Base-by-base conservation (phyloP, 1,139 yeast species). In the Yamadazyma oceani region DNA sequence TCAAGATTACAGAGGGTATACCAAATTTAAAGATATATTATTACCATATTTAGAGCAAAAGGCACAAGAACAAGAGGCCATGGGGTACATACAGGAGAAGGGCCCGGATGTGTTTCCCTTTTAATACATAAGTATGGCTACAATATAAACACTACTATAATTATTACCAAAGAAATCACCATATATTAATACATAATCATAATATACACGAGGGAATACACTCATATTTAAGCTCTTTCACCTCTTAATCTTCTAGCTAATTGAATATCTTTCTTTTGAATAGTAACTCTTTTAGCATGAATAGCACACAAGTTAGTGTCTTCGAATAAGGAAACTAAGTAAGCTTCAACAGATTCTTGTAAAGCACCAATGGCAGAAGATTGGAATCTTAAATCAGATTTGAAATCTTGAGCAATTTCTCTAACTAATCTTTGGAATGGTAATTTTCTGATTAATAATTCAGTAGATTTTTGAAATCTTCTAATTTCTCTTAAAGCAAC, bases 201-300 rank as follows among this genome's bases (percentile, higher is more conserved):
- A 49, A 44, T 49, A 49, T 49, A 49, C 53, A 49, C 42, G 31
- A 30, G 39, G 30, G 28, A 5, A 27, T 5, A 5, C 29, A 34
- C 34, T 36, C 30, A 45, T 34, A 26, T 39, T 34, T 77, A 82
- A 58, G 87, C 78, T 82, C 92, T 83, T 76, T 84, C 97, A 70
- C 97, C 97, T 79, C 97, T 89, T 69, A 90, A 85, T 84, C 97
- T 92, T 82, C 97, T 89, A 55, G 97, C 97, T 69, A 90, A 85
- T 75, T 89, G 96, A 70, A 90, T 89, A 72, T 90, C 97, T 84
- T 90, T 90, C 95, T 90, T 92, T 79, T 90, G 97, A 73, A 90
- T 90, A 55, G 97, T 90, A 63, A 90, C 97, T 81, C 97, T 87
- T 90, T 90, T 90, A 66, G 97, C 97, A 79, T 90, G 97, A 63